phyloP scores from a whole-genome alignment of 495 filamentous ascomycete species.

The Penicillium cataractarum region DNA sequence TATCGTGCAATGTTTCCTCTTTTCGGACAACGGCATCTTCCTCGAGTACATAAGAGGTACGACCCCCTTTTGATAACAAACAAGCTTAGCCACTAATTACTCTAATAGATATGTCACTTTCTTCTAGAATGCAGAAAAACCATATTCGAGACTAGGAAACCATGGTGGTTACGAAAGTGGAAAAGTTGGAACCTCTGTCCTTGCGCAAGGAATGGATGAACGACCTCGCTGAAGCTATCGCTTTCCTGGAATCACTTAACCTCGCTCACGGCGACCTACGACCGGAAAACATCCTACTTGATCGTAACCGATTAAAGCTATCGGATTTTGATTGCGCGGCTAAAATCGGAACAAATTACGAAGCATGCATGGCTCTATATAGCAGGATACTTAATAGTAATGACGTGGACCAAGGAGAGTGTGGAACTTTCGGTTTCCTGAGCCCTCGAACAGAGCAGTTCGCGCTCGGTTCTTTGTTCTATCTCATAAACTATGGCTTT shows the following conservation, averaged over 20 bases:
- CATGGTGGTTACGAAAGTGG: slow-evolving; percentile 30
- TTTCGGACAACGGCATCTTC: slow-evolving; percentile 39
- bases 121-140: slow-evolving; percentile 15
- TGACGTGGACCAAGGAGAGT: slow-evolving; percentile 26
- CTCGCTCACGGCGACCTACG: slow-evolving; percentile 42
- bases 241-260: slow-evolving; percentile 43
- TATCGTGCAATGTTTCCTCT: slow-evolving; percentile 37
- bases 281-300: slow-evolving; percentile 38
- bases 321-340: slow-evolving; percentile 38
- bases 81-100: too few relatives aligned
- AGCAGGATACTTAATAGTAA: slow-evolving; percentile 32
- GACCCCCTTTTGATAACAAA: neutral
- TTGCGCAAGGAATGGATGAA: slow-evolving; percentile 42
- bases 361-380: slow-evolving; percentile 34
- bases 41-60: slow-evolving; percentile 45
- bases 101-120: slow-evolving; percentile 12
- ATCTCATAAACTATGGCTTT: slow-evolving; percentile 43
- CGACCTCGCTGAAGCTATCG: slow-evolving; percentile 41
- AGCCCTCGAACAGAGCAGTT: slow-evolving; percentile 44
- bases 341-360: slow-evolving; percentile 30
- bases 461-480: slow-evolving; percentile 43
- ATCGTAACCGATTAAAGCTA: slow-evolving; percentile 33
- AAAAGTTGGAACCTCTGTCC: slow-evolving; percentile 35
- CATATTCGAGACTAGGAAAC: slow-evolving; percentile 22
- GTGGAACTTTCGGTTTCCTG: slow-evolving; percentile 34